Percentiles rank a stretch among this genome's conserved stretches.
Conservation (phyloP, 2,329 filamentous ascomycete species). For the Fusarium equiseti region DNA sequence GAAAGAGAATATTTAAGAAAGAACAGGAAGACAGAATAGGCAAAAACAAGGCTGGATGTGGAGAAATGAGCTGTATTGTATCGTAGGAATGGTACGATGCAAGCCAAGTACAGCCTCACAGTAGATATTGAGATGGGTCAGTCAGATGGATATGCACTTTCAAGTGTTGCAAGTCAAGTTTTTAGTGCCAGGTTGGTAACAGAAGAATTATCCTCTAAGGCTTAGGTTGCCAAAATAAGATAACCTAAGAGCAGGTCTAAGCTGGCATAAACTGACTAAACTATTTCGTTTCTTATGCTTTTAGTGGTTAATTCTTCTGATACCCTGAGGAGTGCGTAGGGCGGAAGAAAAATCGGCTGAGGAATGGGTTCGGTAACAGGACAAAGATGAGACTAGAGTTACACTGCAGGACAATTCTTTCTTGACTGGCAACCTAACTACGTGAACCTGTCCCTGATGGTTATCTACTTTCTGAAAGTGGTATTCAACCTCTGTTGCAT, state of each 20-base stretch:
- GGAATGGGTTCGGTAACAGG: conserved; percentile 24
- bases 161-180: conserved; percentile 9
- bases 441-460: conserved; percentile 6
- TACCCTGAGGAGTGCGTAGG: conserved; percentile 8
- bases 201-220: not conserved
- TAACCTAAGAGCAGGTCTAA: too few species aligned
- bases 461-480: not conserved
- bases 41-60: conserved; percentile 17
- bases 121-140: conserved; percentile 6
- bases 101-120: conserved; percentile 8
- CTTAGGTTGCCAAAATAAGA: not conserved
- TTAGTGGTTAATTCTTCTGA: not conserved
- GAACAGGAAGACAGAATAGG: not conserved
- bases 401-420: conserved; percentile 22
- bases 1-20: not conserved
- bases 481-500: not conserved
- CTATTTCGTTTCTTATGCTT: not conserved
- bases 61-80: not conserved
- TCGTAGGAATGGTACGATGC: conserved; percentile 12
- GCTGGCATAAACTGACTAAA: not conserved
- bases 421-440: not conserved
- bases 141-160: not conserved
- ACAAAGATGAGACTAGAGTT: conserved; percentile 20
- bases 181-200: conserved; percentile 12
- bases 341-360: conserved; percentile 40